Conservation (phyloP, 306 rosid species). For the Castanea mollissima region DNA sequence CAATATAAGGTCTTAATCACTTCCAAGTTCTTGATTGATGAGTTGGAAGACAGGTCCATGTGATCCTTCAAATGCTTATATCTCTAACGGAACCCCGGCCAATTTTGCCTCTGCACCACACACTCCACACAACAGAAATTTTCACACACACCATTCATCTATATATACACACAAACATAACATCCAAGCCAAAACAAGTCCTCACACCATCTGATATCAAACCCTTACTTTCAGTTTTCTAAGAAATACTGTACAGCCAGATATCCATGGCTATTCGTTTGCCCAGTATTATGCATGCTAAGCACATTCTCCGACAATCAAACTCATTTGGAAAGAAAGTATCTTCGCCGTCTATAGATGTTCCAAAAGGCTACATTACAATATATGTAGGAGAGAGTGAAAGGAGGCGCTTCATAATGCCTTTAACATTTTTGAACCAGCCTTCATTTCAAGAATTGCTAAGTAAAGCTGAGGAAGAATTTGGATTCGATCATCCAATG, state of each 20-base stretch:
- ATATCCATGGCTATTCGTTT: not conserved
- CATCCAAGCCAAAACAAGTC: slow-evolving; percentile 15
- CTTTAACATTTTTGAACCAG: slow-evolving; percentile 22
- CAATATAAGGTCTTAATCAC: slow-evolving; percentile 10
- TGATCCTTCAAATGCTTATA: slow-evolving; percentile 14
- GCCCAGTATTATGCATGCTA: not conserved
- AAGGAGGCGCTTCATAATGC: too few species aligned
- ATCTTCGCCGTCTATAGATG: not conserved
- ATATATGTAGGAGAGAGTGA: too few species aligned
- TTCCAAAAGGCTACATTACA: not conserved
- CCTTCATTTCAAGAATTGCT: slow-evolving; percentile 29
- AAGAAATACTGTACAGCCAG: too few species aligned
- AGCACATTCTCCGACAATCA: not conserved
- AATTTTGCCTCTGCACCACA: too few species aligned
- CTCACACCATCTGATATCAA: too few species aligned
- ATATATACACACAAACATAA: not conserved
- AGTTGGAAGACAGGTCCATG: slow-evolving; percentile 14
- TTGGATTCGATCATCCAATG: not conserved
- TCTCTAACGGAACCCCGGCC: slow-evolving; percentile 4
- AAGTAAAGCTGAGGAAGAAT: slow-evolving; percentile 25
- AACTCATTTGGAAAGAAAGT: not conserved
- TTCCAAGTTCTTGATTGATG: not conserved
- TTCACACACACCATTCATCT: not conserved
- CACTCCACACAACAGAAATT: too few species aligned
- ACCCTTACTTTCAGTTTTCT: too few species aligned